Base-by-base conservation (phyloP, 2,329 filamentous ascomycete genomes). In the Teratosphaeria zuluensis region DNA sequence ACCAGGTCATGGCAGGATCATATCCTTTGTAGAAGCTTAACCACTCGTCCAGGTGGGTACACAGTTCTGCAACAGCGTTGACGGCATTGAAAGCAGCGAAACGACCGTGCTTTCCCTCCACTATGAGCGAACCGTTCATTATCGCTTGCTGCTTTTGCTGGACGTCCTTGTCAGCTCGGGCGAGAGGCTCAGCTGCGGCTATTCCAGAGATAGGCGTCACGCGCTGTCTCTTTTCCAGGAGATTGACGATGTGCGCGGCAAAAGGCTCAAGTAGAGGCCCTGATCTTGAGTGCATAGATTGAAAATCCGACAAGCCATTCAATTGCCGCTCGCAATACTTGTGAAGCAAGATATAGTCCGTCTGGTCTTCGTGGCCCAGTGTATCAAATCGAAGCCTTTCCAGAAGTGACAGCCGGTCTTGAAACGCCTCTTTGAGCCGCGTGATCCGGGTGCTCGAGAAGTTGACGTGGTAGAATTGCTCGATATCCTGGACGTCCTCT, bases 1-100 rank as follows among this genome's bases (percentile, higher is more conserved):
- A 85, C 79, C 80, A 84, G 51, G 80, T 77, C 57, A 83, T 84
- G 14, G 75, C 58, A 0, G 82, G 81, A 61, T 84, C 79, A 62
- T 84, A 84, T 2, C 76, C 77, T 32, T 73, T 70, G 65, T 81
- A 84, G 64, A 84, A 85, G 0, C 54, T 59, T 57, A 74, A 77
- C 65, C 77, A 78, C 62, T 84, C 80, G 1, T 69, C 62, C 0
- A 84, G 68, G 54, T 77, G 74, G 0, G 35, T 55, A 0, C 71
- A 69, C 4, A 84, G 66, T 30, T 76, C 68, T 4, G 66, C 65
- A 0, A 81, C 66, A 0, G 74, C 74, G 16, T 74, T 75, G 3
- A 74, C 74, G 4, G 80, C 80, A 30, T 78, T 77, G 60, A 76
- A 79, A 0, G 79, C 79, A 3, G 71, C 75, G 11, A 75, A 72